Base-by-base conservation (phyloP, 805 yeast species). In the Phaffomyces thermotolerans region DNA sequence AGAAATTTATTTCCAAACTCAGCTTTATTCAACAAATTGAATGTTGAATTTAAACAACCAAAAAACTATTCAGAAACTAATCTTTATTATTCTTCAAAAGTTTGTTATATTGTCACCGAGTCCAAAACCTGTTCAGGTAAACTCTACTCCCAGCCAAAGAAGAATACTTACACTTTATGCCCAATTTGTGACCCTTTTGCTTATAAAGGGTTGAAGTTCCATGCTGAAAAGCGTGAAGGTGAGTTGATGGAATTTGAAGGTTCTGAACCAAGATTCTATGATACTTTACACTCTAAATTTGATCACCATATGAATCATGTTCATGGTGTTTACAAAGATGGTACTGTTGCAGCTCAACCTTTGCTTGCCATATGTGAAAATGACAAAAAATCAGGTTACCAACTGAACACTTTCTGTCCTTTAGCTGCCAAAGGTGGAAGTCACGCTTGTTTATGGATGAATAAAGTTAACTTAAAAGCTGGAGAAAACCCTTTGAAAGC, bases 111-210 rank as follows among this genome's bases (percentile, higher is more conserved):
- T 20, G 29, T 32, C 6, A 18, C 10, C 10, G 51, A 51, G 22
- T 2, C 14, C 2, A 37, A n/a, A 25, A 45, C 49, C n/a, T 51
- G 51, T 14, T 41, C 41, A 12, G 42, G 41, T 8, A 40, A 30
- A 15, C 34, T 18, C 5, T 37, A 49, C 22, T 23, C 35, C 4
- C 39, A 41, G 6, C 34, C 32, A 13, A 51, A 51, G 42, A 34
- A 27, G 8, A 51, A 51, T 32, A 51, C 51, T 2, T 47, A 47
- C 29, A 36, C 45, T 15, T 15, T 49, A 18, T 51, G 54, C 24
- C 51, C 52, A 5, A 20, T 49, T 18, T 51, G 52, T 37, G 47
- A 48, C 18, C 51, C 52, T 3, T 45, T 49, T 18, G 37, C 29
- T 17, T 3, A 17, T 3, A 22, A 15, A 2, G 34, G 17, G 12